Base-by-base conservation (phyloP, 1,284 basidiomycete genomes). In the Trichosporon sp. region DNA sequence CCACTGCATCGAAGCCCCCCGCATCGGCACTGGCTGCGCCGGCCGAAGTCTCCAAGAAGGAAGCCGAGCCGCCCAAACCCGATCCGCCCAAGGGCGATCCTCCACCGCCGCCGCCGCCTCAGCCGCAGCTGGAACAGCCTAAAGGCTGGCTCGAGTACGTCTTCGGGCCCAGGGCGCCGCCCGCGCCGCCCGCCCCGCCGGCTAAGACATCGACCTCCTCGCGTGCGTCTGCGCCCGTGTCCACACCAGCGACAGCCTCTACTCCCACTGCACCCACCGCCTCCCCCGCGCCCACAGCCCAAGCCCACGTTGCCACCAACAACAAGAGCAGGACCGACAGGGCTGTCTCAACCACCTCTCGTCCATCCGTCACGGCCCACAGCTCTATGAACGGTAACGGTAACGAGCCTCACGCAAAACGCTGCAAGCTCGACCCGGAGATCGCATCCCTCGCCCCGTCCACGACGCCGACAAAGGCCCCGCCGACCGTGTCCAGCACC, bases 401-500 rank as follows among this genome's bases (percentile, higher is more conserved):
- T 2, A 25, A 23, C n/a, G 47, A 21, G 13, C 21, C 34, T 12
- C 29, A 34, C 53, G 53, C 53, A n/a, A 68, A 67, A 32, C 70
- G 70, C 21, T 18, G 65, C 25, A 68, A 65, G 31, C 31, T 65
- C 23, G 65, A 62, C 21, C 31, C 32, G 18, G 47, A 53, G 29
- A 35, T 35, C 58, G 23, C 53, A 13, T 53, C 31, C 47, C 62
- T 42, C 25, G 25, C 62, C 35, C 34, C 34, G 62, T 42, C 62
- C 12, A n/a, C 62, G 35, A 64, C 62, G 4, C 25, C 62, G 38
- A 64, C 32, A 23, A 38, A 42, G 25, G 35, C 34, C 18, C 23
- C 38, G 11, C 21, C 62, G 35, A 42, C 62, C 5, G 56, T 60
- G 3, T 60, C 56, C 6, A 31, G 56, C 56, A 60, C 56, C 29